Evolutionary conservation across 139 green algal species (phyloP), one percentile per base, ranked within the genome.

Genomic region (Coelastrella sp.): DNA sequence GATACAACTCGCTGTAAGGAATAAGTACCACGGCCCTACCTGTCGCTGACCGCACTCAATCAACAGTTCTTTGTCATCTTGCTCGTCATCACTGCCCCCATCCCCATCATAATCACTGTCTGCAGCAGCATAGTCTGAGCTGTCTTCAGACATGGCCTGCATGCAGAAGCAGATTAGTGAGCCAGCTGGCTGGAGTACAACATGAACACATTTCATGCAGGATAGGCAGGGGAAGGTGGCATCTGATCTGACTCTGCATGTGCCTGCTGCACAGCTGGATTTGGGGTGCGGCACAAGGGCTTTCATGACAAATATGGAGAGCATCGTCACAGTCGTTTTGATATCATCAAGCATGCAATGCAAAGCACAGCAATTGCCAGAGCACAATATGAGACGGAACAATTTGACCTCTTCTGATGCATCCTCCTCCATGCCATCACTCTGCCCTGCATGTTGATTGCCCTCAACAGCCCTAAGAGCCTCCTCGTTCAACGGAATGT

Each of bases 61-160:
- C 23, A 89, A 75, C 64, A 89, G 57, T 17, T 89, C 86, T 19
- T 84, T 79, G 27, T 89, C 86, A 45, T 89, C 86, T 19, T 89
- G 80, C 50, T 79, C 48, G 9, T 82, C 78, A 23, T 53, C 48
- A 17, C 62, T 50, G 43, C 62, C 80, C n/a, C 7, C 32, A 37
- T 35, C 50, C 37, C 43, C 48, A 27, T 59, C 63, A 50, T 86
- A 69, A 9, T 53, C 43, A 25, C 35, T 50, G 34, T 67, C 66
- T 13, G 53, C n/a, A 32, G 27, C 80, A 48, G n/a, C 6, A 34
- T 37, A 57, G 23, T 21, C 76, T 4, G 57, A 35, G 35, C 38
- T 25, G 30, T 84, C 77, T 41, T 84, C 77, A 40, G 75, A 82
- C 75, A 82, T 82, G 7, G 75, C 53, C 75, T 82, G 75, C 51